phyloP scores from a whole-genome alignment of 1,284 basidiomycete species.

The Hymenochaete sp. region DNA sequence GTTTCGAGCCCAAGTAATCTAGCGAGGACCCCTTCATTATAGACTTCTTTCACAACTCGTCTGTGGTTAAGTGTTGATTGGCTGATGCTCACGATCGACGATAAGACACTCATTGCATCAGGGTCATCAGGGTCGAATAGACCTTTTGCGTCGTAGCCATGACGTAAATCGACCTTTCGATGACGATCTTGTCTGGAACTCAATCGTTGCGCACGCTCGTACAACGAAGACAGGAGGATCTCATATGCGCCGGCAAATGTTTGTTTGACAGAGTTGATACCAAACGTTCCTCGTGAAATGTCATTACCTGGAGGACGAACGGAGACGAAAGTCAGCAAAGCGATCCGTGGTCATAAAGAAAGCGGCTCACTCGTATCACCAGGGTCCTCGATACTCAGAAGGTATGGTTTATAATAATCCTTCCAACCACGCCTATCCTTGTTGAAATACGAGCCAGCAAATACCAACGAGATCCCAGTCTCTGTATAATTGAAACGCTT shows the following conservation, averaged over 20 bases:
- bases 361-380: conserved; percentile 64
- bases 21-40: conserved; percentile 55
- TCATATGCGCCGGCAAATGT: conserved; percentile 83
- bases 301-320: conserved; percentile 64
- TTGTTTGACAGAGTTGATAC: conserved; percentile 73
- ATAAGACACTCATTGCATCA: conserved; percentile 72
- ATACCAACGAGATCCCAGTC: conserved; percentile 82
- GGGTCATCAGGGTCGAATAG: conserved; percentile 34
- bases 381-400: conserved; percentile 93
- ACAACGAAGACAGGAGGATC: conserved; percentile 68
- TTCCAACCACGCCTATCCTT: conserved; percentile 78
- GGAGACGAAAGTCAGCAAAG: not conserved
- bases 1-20: conserved; percentile 43
- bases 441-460: conserved; percentile 79
- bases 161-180: conserved; percentile 37
- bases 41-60: conserved; percentile 59
- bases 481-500: conserved; percentile 86
- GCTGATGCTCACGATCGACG: conserved; percentile 73
- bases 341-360: conserved; percentile 2
- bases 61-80: conserved; percentile 76
- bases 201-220: conserved; percentile 49
- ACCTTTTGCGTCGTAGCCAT: conserved; percentile 12
- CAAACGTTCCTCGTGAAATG: conserved; percentile 83
- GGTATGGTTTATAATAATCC: conserved; percentile 47
- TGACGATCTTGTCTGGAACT: conserved; percentile 42